Evolutionary conservation across 768 basidiomycete genomes (phyloP).

Genomic region (Erythrobasidium yunnanense): DNA sequence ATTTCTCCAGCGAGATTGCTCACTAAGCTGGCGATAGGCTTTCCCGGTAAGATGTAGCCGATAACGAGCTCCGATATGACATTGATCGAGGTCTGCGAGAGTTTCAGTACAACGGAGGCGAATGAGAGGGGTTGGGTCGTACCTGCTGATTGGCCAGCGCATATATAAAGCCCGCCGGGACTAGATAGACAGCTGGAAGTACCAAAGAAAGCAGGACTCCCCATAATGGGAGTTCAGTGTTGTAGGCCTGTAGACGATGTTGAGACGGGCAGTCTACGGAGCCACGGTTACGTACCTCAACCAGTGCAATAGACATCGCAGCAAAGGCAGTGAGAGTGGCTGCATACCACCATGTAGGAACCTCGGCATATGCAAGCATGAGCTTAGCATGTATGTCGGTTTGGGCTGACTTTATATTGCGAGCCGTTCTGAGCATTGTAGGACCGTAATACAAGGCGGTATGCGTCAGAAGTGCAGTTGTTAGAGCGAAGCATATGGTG

Average conservation of each 20-base stretch:
- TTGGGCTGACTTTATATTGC: slow-evolving; percentile 61
- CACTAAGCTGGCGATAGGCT: slow-evolving; percentile 81
- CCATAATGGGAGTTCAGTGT: slow-evolving; percentile 79
- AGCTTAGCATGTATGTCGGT: slow-evolving; percentile 93
- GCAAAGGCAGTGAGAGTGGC: slow-evolving; percentile 59
- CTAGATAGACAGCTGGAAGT: slow-evolving; percentile 68
- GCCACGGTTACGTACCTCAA: slow-evolving; percentile 39
- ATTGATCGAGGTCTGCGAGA: slow-evolving; percentile 62
- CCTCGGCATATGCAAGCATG: slow-evolving; percentile 85
- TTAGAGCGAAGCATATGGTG: slow-evolving; percentile 69
- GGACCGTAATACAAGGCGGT: slow-evolving; percentile 75
- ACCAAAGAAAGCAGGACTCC: slow-evolving; percentile 58
- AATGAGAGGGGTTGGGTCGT: slow-evolving; percentile 30
- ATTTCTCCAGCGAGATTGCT: slow-evolving; percentile 27
- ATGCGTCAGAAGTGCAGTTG: slow-evolving; percentile 77
- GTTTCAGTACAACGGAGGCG: neutral
- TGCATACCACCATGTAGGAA: slow-evolving; percentile 72
- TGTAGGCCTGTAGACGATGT: slow-evolving; percentile 54
- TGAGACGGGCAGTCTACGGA: slow-evolving; percentile 11
- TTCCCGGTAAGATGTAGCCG: slow-evolving; percentile 70
- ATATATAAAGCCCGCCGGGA: slow-evolving; percentile 83
- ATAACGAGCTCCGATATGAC: slow-evolving; percentile 81
- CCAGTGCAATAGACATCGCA: slow-evolving; percentile 58
- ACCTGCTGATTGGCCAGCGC: slow-evolving; percentile 82
- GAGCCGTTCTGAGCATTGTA: slow-evolving; percentile 59